These are phyloP conservation scores for Silene conica DNA, from an alignment of 148 eudicot genomes.

Conservation along the genomic window DNA sequence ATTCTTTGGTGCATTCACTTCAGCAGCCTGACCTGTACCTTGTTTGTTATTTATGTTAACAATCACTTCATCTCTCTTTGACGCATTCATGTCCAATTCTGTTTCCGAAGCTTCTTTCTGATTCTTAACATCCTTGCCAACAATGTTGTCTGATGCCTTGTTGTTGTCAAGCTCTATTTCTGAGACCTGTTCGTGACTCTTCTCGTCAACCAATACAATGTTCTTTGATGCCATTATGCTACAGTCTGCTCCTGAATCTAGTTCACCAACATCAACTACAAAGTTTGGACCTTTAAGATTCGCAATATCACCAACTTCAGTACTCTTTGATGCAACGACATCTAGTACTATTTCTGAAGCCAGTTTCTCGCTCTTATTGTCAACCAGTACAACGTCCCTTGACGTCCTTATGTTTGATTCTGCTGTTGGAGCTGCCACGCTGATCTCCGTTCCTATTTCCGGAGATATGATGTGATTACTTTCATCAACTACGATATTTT, in stretches of 20 bases:
- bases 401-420: slow-evolving; percentile 1
- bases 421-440: not conserved
- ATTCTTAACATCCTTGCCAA: not conserved
- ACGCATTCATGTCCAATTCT: not conserved
- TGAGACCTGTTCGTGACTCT: slow-evolving; percentile 4
- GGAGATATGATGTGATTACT: slow-evolving; percentile 4
- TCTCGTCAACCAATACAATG: slow-evolving; percentile 9
- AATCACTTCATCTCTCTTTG: not conserved
- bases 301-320: not conserved
- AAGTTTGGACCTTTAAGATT: not conserved
- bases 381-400: slow-evolving; percentile 16
- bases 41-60: slow-evolving; percentile 5
- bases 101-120: slow-evolving; percentile 10
- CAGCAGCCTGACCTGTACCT: not conserved
- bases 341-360: not conserved
- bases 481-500: slow-evolving; percentile 19
- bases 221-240: slow-evolving; percentile 11
- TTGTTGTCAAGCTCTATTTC: slow-evolving; percentile 4
- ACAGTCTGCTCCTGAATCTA: slow-evolving; percentile 8
- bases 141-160: slow-evolving; percentile 9
- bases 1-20: slow-evolving; percentile 8
- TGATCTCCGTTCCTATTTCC: not conserved
- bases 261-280: not conserved
- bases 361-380: slow-evolving; percentile 4
- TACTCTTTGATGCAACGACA: slow-evolving; percentile 17